phyloP scores from a whole-genome alignment of 2,329 filamentous ascomycete genomes.

The Botrytis deweyae region DNA sequence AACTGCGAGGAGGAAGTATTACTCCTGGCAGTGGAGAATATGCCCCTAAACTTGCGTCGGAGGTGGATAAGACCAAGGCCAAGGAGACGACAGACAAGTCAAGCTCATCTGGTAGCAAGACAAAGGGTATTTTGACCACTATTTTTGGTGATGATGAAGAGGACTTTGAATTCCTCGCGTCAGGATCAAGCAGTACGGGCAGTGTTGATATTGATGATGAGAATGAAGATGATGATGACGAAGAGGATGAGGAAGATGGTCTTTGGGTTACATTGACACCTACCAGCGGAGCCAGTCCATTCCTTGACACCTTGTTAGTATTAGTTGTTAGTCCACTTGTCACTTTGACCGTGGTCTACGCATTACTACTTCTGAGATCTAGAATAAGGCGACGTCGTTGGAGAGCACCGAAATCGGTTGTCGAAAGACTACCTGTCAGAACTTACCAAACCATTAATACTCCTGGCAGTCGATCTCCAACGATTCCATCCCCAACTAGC shows the following conservation, averaged over 20 bases:
- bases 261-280: slow-evolving; percentile 97
- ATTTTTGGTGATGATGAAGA: slow-evolving; percentile 50
- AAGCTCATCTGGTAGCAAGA: slow-evolving; percentile 26
- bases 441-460: slow-evolving; percentile 85
- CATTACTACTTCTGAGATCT: slow-evolving; percentile 80
- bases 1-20: slow-evolving; percentile 62
- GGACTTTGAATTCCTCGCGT: slow-evolving; percentile 38
- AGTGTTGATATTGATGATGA: slow-evolving; percentile 30
- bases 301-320: slow-evolving; percentile 95
- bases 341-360: slow-evolving; percentile 89
- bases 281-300: slow-evolving; percentile 83
- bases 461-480: slow-evolving; percentile 56
- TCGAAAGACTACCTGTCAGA: slow-evolving; percentile 89
- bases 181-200: slow-evolving; percentile 22
- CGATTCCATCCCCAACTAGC: slow-evolving; percentile 61
- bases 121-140: slow-evolving; percentile 48
- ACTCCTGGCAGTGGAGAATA: slow-evolving; percentile 75
- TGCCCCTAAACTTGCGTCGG: slow-evolving; percentile 32
- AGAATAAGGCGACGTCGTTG: slow-evolving; percentile 86
- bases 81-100: slow-evolving; percentile 25
- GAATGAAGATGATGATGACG: slow-evolving; percentile 42
- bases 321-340: slow-evolving; percentile 93
- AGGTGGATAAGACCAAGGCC: slow-evolving; percentile 34
- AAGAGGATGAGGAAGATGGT: slow-evolving; percentile 63
- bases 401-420: slow-evolving; percentile 96